phyloP scores from a whole-genome alignment of 805 yeast species.

The Candida coleopterorum region DNA sequence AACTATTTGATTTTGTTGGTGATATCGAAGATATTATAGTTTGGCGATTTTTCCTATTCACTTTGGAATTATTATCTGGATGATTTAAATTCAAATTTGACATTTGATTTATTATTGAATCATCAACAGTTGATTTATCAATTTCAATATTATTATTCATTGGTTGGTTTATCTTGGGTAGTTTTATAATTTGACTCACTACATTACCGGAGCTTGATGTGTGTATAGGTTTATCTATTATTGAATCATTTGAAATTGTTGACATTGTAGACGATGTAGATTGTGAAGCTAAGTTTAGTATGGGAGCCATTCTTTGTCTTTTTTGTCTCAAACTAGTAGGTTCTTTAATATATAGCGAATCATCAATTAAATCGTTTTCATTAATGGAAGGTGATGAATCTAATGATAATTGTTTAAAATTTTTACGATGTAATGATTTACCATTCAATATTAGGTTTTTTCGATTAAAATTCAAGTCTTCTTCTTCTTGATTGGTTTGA shows the following conservation, averaged over 20 bases:
- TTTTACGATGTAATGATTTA: constrained; percentile 36
- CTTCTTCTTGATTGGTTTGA: background rate
- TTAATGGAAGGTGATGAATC: constrained; percentile 1
- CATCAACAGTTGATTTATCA: constrained; percentile 17
- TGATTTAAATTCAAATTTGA: constrained; percentile 20
- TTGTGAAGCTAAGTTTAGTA: constrained; percentile 14
- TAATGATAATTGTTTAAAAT: constrained; percentile 33
- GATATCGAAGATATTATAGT: constrained; percentile 40
- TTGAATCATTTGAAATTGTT: background rate
- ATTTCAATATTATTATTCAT: too few species aligned
- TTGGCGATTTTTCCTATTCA: constrained; percentile 26
- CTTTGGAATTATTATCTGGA: constrained; percentile 1
- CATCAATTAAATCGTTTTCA: constrained; percentile 1
- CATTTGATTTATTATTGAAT: constrained; percentile 23
- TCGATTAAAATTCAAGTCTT: background rate
- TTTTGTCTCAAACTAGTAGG: constrained; percentile 15
- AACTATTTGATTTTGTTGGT: constrained; percentile 29
- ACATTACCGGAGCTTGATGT: constrained; percentile 1
- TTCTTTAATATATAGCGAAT: constrained; percentile 9
- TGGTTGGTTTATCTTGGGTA: too few species aligned
- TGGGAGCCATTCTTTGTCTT: constrained; percentile 29
- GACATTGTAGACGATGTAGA: constrained; percentile 3
- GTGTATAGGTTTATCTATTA: constrained; percentile 2
- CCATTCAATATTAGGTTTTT: constrained; percentile 22
- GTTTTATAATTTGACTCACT: constrained; percentile 6